Conservation (phyloP, 2,329 filamentous ascomycete species). For the Ceratocystis cubensis region DNA sequence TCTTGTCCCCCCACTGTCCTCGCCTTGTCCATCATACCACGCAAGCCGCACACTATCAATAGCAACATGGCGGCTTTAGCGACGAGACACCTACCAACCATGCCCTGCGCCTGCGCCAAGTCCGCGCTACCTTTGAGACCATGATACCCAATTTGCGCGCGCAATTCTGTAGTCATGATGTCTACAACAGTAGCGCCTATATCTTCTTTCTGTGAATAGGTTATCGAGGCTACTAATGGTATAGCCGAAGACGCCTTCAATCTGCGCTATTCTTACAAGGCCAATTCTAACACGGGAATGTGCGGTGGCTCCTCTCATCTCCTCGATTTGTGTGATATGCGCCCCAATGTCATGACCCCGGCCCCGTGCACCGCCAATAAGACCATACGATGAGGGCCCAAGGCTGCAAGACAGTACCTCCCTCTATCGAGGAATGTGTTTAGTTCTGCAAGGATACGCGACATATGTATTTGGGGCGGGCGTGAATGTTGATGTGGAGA, state of each 20-base stretch:
- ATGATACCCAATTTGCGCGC: conserved; percentile 25
- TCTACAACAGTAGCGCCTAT: conserved; percentile 22
- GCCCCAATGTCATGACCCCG: conserved; percentile 22
- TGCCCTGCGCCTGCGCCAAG: conserved; percentile 20
- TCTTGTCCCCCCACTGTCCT: neutral
- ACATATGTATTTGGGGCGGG: neutral
- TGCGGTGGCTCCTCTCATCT: conserved; percentile 23
- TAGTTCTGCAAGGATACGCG: neutral
- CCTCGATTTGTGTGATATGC: conserved; percentile 24
- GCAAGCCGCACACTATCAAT: conserved; percentile 20
- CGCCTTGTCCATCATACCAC: conserved; percentile 14
- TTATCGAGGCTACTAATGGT: conserved; percentile 16
- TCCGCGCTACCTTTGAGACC: conserved; percentile 21
- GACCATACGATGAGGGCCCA: conserved; percentile 23
- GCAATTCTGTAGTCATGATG: conserved; percentile 23
- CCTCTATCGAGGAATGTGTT: neutral
- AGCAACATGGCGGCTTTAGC: neutral
- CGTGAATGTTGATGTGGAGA: neutral
- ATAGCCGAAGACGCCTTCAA: conserved; percentile 23
- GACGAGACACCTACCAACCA: neutral
- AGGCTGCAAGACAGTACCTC: neutral
- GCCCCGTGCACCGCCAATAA: conserved; percentile 23
- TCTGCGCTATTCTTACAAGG: conserved; percentile 20
- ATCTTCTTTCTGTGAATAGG: conserved; percentile 25
- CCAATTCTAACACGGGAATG: conserved; percentile 2